Evolutionary conservation across 1,284 basidiomycete species (phyloP).

Genomic region (Prillingera fragicola): DNA sequence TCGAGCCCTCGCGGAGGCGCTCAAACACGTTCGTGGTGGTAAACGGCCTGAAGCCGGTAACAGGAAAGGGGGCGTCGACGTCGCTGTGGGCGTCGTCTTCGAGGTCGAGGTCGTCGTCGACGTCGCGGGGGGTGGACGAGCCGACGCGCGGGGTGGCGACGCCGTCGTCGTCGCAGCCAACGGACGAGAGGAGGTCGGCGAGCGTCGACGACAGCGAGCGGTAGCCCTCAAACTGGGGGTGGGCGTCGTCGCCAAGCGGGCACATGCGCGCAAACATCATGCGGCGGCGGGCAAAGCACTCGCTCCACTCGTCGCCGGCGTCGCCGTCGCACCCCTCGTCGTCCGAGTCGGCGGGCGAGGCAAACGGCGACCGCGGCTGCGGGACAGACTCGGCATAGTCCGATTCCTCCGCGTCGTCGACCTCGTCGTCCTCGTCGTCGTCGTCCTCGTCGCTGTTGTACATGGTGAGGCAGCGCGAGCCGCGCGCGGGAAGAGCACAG

Average conservation of each 20-base stretch:
- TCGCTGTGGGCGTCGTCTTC: not conserved
- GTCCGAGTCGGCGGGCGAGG: slow-evolving; percentile 12
- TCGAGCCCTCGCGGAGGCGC: slow-evolving; percentile 8
- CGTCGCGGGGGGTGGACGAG: slow-evolving; percentile 4
- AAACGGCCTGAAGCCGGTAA: not conserved
- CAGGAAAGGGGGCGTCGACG: not conserved
- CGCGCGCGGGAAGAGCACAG: slow-evolving; percentile 46
- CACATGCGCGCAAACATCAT: slow-evolving; percentile 45
- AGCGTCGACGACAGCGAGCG: slow-evolving; percentile 38
- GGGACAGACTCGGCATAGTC: not conserved
- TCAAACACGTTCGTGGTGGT: slow-evolving; percentile 7
- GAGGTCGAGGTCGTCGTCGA: slow-evolving; percentile 2
- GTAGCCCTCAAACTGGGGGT: slow-evolving; percentile 44
- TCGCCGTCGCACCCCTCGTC: slow-evolving; percentile 12
- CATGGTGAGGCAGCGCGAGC: slow-evolving; percentile 30
- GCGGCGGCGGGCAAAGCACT: slow-evolving; percentile 38
- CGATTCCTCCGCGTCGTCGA: slow-evolving; percentile 3
- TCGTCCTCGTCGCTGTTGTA: slow-evolving; percentile 17
- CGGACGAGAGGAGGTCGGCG: slow-evolving; percentile 25
- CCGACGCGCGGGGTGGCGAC: slow-evolving; percentile 2
- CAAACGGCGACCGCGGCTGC: slow-evolving; percentile 15
- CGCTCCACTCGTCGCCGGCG: slow-evolving; percentile 30
- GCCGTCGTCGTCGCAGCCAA: slow-evolving; percentile 16
- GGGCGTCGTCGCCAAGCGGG: slow-evolving; percentile 13
- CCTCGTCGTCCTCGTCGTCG: slow-evolving; percentile 10